Percentiles rank a stretch among this genome's conserved stretches.
phyloP scores from a whole-genome alignment of 106 monocot species.

The Acorus calamus region DNA sequence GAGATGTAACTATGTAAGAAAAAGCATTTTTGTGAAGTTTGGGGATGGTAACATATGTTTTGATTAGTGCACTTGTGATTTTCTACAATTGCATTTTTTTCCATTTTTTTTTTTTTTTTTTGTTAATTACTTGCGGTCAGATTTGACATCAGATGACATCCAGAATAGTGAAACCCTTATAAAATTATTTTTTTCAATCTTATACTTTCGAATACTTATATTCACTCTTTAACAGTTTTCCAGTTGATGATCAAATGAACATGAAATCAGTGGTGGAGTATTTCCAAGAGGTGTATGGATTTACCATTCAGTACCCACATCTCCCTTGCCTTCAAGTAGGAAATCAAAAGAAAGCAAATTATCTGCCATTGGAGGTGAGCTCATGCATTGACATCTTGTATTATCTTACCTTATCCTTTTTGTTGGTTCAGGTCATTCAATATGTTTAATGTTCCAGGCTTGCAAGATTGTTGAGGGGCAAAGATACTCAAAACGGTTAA shows the following conservation, averaged over 20 bases:
- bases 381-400: background rate
- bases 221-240: conserved; percentile 48
- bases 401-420: background rate
- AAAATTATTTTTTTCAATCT: background rate
- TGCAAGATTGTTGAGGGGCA: conserved; percentile 92
- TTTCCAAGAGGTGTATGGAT: conserved; percentile 90
- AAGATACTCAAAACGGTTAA: conserved; percentile 79
- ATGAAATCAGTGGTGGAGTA: conserved; percentile 98
- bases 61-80: too few species aligned
- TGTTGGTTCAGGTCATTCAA: background rate
- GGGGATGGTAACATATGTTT: too few species aligned
- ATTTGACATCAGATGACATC: too few species aligned
- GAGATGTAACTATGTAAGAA: too few species aligned
- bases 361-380: conserved; percentile 83
- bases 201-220: background rate
- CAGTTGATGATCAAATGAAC: conserved; percentile 91
- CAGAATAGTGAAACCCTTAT: background rate
- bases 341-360: conserved; percentile 84
- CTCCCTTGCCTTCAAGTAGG: conserved; percentile 93
- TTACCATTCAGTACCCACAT: conserved; percentile 62
- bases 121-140: background rate
- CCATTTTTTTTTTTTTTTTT: background rate
- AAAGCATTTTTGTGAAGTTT: too few species aligned
- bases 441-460: conserved; percentile 24
- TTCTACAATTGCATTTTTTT: background rate